A percentile compares a stretch with the other conserved stretches of the same genome.
Conservation (phyloP, 371 early-diverging fungal genomes). For the Apophysomyces trapeziformis region DNA sequence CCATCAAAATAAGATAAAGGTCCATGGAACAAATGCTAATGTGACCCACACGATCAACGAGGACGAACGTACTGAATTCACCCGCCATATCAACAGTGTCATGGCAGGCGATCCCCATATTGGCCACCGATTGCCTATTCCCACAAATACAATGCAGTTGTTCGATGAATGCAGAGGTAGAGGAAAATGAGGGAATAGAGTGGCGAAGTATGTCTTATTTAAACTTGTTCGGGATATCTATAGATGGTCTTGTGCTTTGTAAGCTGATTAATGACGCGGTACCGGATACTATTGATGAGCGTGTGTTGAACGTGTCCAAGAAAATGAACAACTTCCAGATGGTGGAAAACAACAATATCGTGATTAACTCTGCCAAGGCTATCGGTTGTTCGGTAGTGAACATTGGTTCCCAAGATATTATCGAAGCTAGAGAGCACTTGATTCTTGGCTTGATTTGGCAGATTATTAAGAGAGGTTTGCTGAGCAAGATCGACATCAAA, state of each 20-base stretch:
- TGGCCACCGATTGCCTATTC: constrained; percentile 86
- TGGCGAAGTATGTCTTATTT: background rate
- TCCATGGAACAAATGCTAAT: constrained; percentile 84
- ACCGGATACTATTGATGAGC: constrained; percentile 97
- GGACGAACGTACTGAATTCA: constrained; percentile 95
- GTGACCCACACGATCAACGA: constrained; percentile 96
- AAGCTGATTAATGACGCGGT: constrained; percentile 97
- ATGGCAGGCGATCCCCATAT: constrained; percentile 84
- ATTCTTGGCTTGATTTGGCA: constrained; percentile 97
- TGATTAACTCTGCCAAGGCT: constrained; percentile 97
- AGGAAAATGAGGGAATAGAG: background rate
- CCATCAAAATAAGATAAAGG: constrained; percentile 82
- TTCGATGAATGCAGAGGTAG: constrained; percentile 90
- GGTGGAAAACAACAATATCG: constrained; percentile 98
- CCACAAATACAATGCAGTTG: constrained; percentile 91
- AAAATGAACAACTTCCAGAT: constrained; percentile 91
- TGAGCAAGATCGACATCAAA: constrained; percentile 94
- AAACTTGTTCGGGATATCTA: background rate
- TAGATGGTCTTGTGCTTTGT: constrained; percentile 93
- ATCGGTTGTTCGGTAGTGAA: constrained; percentile 97
- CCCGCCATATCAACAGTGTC: constrained; percentile 89
- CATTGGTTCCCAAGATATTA: constrained; percentile 93
- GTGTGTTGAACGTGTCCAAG: constrained; percentile 87
- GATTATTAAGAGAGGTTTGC: constrained; percentile 95
- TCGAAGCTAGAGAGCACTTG: constrained; percentile 93